Percentiles rank a stretch among this genome's conserved stretches.
Evolutionary conservation across 768 basidiomycete genomes (phyloP).

Genomic region (Trichaptum fuscoviolaceum): DNA sequence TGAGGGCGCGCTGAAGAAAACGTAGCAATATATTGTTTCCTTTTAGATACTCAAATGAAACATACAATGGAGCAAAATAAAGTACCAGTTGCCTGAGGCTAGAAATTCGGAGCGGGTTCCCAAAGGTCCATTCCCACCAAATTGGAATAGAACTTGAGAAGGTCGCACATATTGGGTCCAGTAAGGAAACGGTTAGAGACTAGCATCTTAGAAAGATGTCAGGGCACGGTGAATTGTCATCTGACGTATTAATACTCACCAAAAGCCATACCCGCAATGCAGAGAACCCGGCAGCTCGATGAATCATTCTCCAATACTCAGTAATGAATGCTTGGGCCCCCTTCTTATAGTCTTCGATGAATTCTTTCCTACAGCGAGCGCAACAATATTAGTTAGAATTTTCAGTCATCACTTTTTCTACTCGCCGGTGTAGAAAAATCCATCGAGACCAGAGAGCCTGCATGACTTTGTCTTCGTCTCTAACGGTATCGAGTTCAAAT

Average conservation of each 20-base stretch:
- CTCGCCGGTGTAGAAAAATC: constrained; percentile 59
- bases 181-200: constrained; percentile 50
- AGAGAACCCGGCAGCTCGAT: constrained; percentile 61
- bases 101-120: constrained; percentile 17
- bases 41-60: no score
- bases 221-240: not conserved
- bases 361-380: constrained; percentile 35
- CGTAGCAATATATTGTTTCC: not conserved
- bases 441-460: constrained; percentile 73
- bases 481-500: constrained; percentile 63
- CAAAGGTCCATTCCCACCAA: constrained; percentile 44
- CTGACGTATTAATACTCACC: constrained; percentile 30
- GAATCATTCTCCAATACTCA: constrained; percentile 62
- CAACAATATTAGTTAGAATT: constrained; percentile 4
- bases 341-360: constrained; percentile 49
- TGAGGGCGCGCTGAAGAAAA: constrained; percentile 30
- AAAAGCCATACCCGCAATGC: constrained; percentile 58
- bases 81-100: no score
- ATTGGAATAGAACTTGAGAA: constrained; percentile 50
- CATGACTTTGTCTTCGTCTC: constrained; percentile 76
- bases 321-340: constrained; percentile 53
- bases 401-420: constrained; percentile 2
- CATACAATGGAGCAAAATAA: no score
- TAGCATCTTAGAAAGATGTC: constrained; percentile 39
- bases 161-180: constrained; percentile 40